A percentile compares a stretch with the other conserved stretches of the same genome.
Conservation (phyloP, 2,329 filamentous ascomycete genomes). For the Orbilia javanica region DNA sequence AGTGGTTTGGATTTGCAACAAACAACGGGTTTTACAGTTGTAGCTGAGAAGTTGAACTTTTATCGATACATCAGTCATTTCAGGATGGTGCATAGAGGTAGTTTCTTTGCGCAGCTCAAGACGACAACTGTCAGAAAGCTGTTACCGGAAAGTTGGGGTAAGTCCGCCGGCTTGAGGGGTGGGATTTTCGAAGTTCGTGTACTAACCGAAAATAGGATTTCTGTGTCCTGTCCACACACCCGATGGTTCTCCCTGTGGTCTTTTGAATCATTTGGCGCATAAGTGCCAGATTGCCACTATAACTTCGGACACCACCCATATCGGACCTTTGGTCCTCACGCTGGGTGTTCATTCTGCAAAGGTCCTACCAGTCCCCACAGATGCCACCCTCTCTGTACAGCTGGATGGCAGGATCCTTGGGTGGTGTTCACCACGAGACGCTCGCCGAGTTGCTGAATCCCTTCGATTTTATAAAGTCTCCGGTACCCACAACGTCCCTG, state of each 20-base stretch:
- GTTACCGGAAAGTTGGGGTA: constrained; percentile 90
- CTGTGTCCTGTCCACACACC: constrained; percentile 97
- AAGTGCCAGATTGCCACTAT: constrained; percentile 91
- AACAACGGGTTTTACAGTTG: constrained; percentile 92
- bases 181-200: not conserved
- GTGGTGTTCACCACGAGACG: constrained; percentile 88
- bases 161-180: constrained; percentile 9
- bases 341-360: constrained; percentile 77
- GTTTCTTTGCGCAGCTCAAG: constrained; percentile 97
- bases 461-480: constrained; percentile 96
- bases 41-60: constrained; percentile 99
- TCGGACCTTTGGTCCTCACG: constrained; percentile 80
- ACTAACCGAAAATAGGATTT: constrained; percentile 71
- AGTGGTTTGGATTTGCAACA: constrained; percentile 95
- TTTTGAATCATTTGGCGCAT: constrained; percentile 94
- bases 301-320: constrained; percentile 77
- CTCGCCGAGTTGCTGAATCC: constrained; percentile 83
- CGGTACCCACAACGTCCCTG: constrained; percentile 81
- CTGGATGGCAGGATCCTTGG: constrained; percentile 90
- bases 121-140: constrained; percentile 97
- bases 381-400: constrained; percentile 88
- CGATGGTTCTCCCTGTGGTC: constrained; percentile 92
- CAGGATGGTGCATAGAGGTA: constrained; percentile 98
- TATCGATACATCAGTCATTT: constrained; percentile 98
- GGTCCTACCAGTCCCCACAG: constrained; percentile 80